Evolutionary conservation across 768 basidiomycete genomes (phyloP).

Genomic region (Podaxis sp.): DNA sequence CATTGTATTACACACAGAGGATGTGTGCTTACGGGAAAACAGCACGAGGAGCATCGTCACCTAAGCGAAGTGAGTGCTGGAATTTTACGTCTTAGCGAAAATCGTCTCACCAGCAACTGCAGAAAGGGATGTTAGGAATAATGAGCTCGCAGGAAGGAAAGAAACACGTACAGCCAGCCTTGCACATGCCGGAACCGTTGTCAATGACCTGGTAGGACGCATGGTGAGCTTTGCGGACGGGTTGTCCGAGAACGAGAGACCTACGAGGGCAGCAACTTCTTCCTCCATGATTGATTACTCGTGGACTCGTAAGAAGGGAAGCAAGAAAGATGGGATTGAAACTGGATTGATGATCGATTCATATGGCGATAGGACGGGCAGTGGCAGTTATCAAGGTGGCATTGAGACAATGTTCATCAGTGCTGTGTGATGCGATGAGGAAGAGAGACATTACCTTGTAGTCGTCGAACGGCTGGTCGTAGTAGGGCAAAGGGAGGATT

Average conservation of each 20-base stretch:
- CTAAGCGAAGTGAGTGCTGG: slow-evolving; percentile 39
- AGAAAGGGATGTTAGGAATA: slow-evolving; percentile 23
- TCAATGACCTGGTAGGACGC: slow-evolving; percentile 65
- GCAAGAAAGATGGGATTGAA: slow-evolving; percentile 10
- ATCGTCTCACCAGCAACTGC: slow-evolving; percentile 61
- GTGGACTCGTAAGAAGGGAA: slow-evolving; percentile 26
- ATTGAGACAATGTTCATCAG: background rate
- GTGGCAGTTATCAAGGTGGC: background rate
- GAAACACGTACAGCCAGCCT: slow-evolving; percentile 87
- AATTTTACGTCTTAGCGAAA: slow-evolving; percentile 12
- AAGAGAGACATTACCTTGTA: background rate
- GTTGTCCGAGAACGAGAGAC: slow-evolving; percentile 38
- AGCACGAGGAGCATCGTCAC: slow-evolving; percentile 87
- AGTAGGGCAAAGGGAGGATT: background rate
- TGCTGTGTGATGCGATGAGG: background rate
- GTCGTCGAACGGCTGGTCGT: slow-evolving; percentile 4
- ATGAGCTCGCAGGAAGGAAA: slow-evolving; percentile 12
- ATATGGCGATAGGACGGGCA: slow-evolving; percentile 15
- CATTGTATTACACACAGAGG: background rate
- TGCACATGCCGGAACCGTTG: slow-evolving; percentile 99
- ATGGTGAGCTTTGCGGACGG: background rate
- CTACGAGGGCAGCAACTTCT: slow-evolving; percentile 48
- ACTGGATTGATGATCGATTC: slow-evolving; percentile 18
- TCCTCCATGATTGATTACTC: slow-evolving; percentile 45
- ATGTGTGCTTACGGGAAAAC: slow-evolving; percentile 86